Conservation (phyloP, 1,139 yeast species). For the Debaryomycetaceae sp. region DNA sequence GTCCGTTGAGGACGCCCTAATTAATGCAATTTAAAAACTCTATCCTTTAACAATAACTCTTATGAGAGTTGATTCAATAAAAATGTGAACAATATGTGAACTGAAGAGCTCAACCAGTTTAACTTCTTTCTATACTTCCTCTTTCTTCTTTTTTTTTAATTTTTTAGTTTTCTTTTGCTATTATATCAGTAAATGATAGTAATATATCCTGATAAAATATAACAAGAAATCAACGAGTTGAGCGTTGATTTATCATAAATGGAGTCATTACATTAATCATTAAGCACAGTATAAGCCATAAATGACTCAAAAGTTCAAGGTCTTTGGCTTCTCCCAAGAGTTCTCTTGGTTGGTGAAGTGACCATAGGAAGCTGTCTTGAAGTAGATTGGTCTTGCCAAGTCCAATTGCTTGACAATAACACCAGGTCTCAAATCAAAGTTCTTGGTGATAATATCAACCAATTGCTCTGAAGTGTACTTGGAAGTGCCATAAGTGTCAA, state of each 20-base stretch:
- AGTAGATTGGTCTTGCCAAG: constrained; percentile 97
- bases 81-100: constrained; percentile 15
- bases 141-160: not conserved
- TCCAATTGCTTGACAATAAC: constrained; percentile 94
- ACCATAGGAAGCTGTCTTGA: constrained; percentile 98
- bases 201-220: not conserved
- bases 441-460: constrained; percentile 83
- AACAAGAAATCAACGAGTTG: constrained; percentile 45
- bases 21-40: constrained; percentile 47
- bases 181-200: too few relatives aligned
- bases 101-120: constrained; percentile 6
- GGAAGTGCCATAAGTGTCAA: constrained; percentile 97
- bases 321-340: constrained; percentile 98
- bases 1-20: constrained; percentile 55
- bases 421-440: constrained; percentile 99
- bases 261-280: constrained; percentile 49
- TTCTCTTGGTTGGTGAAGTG: constrained; percentile 99
- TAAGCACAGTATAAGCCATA: constrained; percentile 9
- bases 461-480: constrained; percentile 83
- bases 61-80: constrained; percentile 16
- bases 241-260: constrained; percentile 35
- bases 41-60: constrained; percentile 27
- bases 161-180: constrained; percentile 4
- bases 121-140: constrained; percentile 3
- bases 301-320: constrained; percentile 60